Conservation (phyloP, 192 early-diverging fungal genomes). For the Mortierella antarctica region DNA sequence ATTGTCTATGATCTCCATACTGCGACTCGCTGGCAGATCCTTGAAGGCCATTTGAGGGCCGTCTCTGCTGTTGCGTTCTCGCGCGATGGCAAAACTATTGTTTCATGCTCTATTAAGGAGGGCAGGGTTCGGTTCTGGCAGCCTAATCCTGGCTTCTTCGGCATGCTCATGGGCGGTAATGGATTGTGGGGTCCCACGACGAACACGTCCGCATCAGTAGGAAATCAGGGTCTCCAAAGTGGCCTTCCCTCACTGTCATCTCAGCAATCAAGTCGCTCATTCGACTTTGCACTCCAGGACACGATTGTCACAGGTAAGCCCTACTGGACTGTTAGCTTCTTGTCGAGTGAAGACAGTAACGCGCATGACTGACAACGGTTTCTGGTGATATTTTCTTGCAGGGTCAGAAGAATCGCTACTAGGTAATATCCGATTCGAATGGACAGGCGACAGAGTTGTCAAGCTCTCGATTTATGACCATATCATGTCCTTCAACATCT, state of each 20-base stretch:
- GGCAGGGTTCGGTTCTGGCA: constrained; percentile 81
- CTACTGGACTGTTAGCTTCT: background rate
- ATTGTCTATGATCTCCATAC: constrained; percentile 88
- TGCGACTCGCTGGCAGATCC: constrained; percentile 77
- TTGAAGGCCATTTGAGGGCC: constrained; percentile 81
- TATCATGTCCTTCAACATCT: constrained; percentile 72
- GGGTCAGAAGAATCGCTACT: constrained; percentile 41
- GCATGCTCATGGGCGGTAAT: constrained; percentile 65
- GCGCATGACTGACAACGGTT: background rate
- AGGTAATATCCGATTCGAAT: constrained; percentile 58
- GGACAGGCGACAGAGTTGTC: constrained; percentile 60
- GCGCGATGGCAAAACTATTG: constrained; percentile 79
- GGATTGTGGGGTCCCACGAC: constrained; percentile 29
- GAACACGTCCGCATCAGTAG: constrained; percentile 6
- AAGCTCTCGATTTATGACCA: constrained; percentile 61
- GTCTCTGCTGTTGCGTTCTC: constrained; percentile 82
- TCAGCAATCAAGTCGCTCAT: constrained; percentile 57
- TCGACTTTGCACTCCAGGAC: constrained; percentile 51
- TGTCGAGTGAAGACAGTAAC: background rate
- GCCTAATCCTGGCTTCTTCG: constrained; percentile 75
- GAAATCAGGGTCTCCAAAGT: constrained; percentile 6
- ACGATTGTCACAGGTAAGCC: constrained; percentile 36
- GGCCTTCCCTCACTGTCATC: constrained; percentile 36
- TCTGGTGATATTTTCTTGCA: constrained; percentile 7
- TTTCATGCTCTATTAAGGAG: constrained; percentile 76